Conservation (phyloP, 805 yeast species). For the Zygosaccharomyces lentus region DNA sequence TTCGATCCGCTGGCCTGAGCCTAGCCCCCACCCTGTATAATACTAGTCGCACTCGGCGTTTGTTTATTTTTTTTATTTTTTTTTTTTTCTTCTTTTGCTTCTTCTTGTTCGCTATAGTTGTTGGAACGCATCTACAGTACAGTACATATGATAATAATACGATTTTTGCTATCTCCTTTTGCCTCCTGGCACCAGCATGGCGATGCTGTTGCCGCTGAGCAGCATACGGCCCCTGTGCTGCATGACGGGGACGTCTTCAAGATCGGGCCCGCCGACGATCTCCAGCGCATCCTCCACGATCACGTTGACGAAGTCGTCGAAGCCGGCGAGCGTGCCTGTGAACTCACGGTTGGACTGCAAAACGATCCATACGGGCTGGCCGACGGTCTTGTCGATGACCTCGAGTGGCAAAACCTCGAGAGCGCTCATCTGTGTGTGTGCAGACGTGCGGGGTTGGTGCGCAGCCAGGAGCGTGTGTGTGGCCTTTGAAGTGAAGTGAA, state of each 20-base stretch:
- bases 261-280: slow-evolving; percentile 21
- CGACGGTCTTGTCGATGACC: slow-evolving; percentile 81
- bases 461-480: too few species aligned
- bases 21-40: neutral
- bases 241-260: slow-evolving; percentile 40
- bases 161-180: slow-evolving; percentile 16
- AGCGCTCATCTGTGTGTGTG: neutral
- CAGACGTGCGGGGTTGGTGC: too few species aligned
- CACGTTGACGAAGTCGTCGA: slow-evolving; percentile 92
- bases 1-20: slow-evolving; percentile 51
- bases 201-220: slow-evolving; percentile 65
- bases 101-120: too few species aligned
- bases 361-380: slow-evolving; percentile 71
- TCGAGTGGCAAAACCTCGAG: slow-evolving; percentile 60
- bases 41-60: neutral
- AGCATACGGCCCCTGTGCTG: slow-evolving; percentile 54
- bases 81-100: neutral
- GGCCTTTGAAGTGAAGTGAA: too few species aligned
- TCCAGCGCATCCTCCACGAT: slow-evolving; percentile 67
- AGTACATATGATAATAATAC: neutral
- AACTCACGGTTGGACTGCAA: slow-evolving; percentile 61
- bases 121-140: neutral
- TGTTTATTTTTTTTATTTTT: neutral
- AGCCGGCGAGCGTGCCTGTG: slow-evolving; percentile 83
- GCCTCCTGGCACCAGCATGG: slow-evolving; percentile 62